Evolutionary conservation across 2,329 filamentous ascomycete genomes (phyloP).

Genomic region (Fusarium marasasianum): DNA sequence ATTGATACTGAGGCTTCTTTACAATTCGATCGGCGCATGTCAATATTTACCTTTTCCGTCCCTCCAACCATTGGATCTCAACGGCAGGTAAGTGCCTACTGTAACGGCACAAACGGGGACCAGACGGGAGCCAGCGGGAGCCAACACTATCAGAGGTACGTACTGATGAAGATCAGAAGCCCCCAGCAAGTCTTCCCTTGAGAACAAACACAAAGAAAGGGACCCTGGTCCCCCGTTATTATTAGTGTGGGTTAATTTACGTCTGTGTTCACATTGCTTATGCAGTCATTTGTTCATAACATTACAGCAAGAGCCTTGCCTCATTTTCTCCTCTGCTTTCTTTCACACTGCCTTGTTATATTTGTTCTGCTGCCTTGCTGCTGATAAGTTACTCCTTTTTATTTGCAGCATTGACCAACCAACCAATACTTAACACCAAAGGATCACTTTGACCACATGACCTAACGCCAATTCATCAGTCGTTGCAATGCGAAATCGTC

Average conservation of each 20-base stretch:
- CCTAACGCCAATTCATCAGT: background rate
- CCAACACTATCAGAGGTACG: constrained; percentile 13
- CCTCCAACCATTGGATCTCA: constrained; percentile 8
- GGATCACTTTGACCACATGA: background rate
- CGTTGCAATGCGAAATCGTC: constrained; percentile 46
- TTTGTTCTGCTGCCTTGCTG: background rate
- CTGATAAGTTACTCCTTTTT: background rate
- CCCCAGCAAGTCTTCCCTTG: constrained; percentile 17
- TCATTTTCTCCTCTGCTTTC: background rate
- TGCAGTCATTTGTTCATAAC: constrained; percentile 1
- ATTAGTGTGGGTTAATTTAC: constrained; percentile 1
- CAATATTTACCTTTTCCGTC: constrained; percentile 5
- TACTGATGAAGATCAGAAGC: constrained; percentile 11
- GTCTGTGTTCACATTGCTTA: constrained; percentile 15
- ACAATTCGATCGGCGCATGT: background rate
- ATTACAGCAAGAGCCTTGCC: background rate
- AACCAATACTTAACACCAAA: background rate
- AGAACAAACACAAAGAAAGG: constrained; percentile 11
- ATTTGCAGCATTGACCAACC: constrained; percentile 19
- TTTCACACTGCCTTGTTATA: background rate
- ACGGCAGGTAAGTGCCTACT: constrained; percentile 3
- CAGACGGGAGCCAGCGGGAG: constrained; percentile 27
- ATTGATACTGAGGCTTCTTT: background rate
- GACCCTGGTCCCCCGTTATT: background rate
- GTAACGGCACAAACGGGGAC: constrained; percentile 23